A percentile compares a stretch with the other conserved stretches of the same genome.
Conservation (phyloP, 345 rosid species). For the Physaria fendleri region DNA sequence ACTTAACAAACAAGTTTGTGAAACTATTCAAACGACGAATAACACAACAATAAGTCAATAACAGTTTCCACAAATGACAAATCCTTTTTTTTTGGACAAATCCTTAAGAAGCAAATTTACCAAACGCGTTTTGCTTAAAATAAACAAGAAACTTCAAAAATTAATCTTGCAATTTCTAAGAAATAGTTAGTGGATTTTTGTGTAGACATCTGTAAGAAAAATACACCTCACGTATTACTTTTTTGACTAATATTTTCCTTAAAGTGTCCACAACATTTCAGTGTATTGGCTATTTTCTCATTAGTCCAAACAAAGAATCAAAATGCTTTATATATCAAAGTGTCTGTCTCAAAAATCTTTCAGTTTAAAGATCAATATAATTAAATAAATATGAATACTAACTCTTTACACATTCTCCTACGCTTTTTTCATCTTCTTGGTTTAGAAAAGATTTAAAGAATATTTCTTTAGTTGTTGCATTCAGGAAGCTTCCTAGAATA, state of each 20-base stretch:
- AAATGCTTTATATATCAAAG: slow-evolving; percentile 3
- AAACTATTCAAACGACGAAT: too few species aligned
- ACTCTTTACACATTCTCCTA: slow-evolving; percentile 4
- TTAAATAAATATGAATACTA: background rate
- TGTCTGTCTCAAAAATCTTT: slow-evolving; percentile 6
- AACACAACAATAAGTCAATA: too few species aligned
- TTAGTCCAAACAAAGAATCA: slow-evolving; percentile 18
- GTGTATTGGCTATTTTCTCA: slow-evolving; percentile 16
- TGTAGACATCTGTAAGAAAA: background rate
- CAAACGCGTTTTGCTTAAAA: too few species aligned
- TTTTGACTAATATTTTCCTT: background rate
- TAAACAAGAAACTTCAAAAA: background rate
- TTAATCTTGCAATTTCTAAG: background rate
- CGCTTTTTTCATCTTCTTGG: background rate
- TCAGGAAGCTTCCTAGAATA: slow-evolving; percentile 54
- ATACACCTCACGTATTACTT: background rate
- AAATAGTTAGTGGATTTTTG: background rate
- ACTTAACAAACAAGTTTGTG: too few species aligned
- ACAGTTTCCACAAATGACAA: too few species aligned
- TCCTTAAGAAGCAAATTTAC: too few species aligned
- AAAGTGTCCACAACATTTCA: slow-evolving; percentile 4
- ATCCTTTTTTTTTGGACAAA: too few species aligned
- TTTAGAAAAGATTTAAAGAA: background rate
- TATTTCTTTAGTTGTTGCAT: slow-evolving; percentile 15
- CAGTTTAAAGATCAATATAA: background rate